These are phyloP conservation scores for Microdochium paspali DNA, from an alignment of 2,329 filamentous ascomycete genomes.

Conservation along the genomic window DNA sequence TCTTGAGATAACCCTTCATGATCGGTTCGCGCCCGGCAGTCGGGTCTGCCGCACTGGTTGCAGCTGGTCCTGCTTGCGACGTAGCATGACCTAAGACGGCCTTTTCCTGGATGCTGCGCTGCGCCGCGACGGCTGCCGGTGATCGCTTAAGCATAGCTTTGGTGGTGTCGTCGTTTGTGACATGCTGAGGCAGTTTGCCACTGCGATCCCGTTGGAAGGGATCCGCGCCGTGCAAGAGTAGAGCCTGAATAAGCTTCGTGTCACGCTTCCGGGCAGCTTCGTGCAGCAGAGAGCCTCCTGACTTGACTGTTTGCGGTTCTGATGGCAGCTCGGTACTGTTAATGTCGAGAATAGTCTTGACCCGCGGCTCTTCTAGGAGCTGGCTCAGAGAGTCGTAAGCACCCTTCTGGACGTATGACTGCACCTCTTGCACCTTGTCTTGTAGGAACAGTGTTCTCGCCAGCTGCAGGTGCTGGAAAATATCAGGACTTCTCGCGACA, in stretches of 20 bases:
- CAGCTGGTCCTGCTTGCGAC: constrained; percentile 40
- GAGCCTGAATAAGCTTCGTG: constrained; percentile 75
- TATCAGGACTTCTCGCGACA: constrained; percentile 82
- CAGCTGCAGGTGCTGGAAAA: constrained; percentile 90
- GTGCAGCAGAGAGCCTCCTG: constrained; percentile 86
- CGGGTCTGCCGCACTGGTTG: constrained; percentile 46
- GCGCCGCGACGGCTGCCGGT: constrained; percentile 86
- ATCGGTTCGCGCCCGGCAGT: constrained; percentile 79
- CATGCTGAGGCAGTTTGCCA: constrained; percentile 90
- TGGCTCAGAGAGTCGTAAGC: constrained; percentile 73
- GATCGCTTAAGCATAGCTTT: constrained; percentile 86
- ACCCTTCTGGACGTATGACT: constrained; percentile 61
- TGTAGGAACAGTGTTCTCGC: constrained; percentile 86
- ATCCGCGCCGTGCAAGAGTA: constrained; percentile 89
- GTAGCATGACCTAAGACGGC: constrained; percentile 75
- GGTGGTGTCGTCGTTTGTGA: constrained; percentile 89
- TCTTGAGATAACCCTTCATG: constrained; percentile 98
- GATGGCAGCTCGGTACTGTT: constrained; percentile 85
- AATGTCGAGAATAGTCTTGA: constrained; percentile 82
- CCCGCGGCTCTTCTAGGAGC: constrained; percentile 72
- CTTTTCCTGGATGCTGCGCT: constrained; percentile 93
- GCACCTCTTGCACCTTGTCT: constrained; percentile 73
- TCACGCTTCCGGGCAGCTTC: constrained; percentile 88
- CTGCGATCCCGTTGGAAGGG: constrained; percentile 92
- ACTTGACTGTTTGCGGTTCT: constrained; percentile 65